A percentile compares a stretch with the other conserved stretches of the same genome.
Evolutionary conservation across 2,329 filamentous ascomycete genomes (phyloP).

Genomic region (Fusarium vanettenii): DNA sequence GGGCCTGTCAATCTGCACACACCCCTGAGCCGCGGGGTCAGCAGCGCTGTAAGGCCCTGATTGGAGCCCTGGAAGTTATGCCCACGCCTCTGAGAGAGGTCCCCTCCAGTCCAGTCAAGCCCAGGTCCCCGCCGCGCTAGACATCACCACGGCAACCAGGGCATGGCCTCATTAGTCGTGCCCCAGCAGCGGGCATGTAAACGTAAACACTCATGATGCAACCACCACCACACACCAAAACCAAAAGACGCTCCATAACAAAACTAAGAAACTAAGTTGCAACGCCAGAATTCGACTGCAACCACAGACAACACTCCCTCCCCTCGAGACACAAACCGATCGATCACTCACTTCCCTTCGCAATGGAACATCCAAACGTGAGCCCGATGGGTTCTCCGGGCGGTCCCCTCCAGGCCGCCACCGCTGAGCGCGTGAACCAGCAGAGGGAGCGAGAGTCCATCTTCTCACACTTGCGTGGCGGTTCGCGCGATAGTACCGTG

Average conservation of each 20-base stretch:
- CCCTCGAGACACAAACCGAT: neutral
- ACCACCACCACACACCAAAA: slow-evolving; percentile 5
- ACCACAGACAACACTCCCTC: neutral
- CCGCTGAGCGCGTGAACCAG: slow-evolving; percentile 73
- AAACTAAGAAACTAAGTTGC: slow-evolving; percentile 26
- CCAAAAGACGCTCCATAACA: slow-evolving; percentile 13
- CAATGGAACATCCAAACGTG: slow-evolving; percentile 46
- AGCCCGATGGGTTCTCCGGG: slow-evolving; percentile 66
- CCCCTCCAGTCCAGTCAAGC: neutral
- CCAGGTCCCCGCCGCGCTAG: neutral
- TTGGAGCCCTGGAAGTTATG: slow-evolving; percentile 19
- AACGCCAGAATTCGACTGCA: slow-evolving; percentile 19
- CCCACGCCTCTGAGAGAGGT: neutral
- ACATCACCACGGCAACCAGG: slow-evolving; percentile 38
- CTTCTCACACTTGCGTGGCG: slow-evolving; percentile 51
- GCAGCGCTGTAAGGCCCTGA: slow-evolving; percentile 16
- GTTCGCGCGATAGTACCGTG: slow-evolving; percentile 69
- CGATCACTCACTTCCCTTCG: neutral
- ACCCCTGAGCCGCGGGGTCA: slow-evolving; percentile 39
- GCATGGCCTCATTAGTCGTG: slow-evolving; percentile 7
- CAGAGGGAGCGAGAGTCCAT: slow-evolving; percentile 52
- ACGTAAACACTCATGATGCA: slow-evolving; percentile 27
- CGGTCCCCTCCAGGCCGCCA: slow-evolving; percentile 69
- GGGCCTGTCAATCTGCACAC: slow-evolving; percentile 27
- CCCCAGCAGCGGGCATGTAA: slow-evolving; percentile 40